These are phyloP conservation scores for Brassica nigra DNA, from an alignment of 345 rosid species.

Conservation along the genomic window DNA sequence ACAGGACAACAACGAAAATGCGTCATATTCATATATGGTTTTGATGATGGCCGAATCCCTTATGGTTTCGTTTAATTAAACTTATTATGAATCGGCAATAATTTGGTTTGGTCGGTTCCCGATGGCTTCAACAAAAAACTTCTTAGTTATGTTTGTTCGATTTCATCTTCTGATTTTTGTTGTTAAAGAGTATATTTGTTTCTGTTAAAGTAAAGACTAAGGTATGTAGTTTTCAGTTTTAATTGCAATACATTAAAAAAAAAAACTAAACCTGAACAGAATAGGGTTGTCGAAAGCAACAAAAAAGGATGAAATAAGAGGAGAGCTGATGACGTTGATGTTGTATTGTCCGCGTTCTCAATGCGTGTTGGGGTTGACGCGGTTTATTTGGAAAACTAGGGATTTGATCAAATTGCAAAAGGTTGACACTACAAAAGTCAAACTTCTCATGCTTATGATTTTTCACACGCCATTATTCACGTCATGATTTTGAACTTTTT, in stretches of 20 bases:
- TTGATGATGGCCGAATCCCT: background rate
- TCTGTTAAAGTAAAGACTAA: background rate
- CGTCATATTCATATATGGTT: background rate
- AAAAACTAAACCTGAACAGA: background rate
- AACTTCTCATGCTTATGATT: slow-evolving; percentile 12
- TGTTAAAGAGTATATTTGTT: background rate
- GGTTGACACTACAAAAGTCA: slow-evolving; percentile 5
- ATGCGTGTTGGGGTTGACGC: background rate
- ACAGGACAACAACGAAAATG: background rate
- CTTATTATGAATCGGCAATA: background rate
- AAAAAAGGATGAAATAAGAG: background rate
- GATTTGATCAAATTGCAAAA: slow-evolving; percentile 7
- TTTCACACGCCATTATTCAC: background rate
- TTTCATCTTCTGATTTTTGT: background rate
- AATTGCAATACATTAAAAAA: background rate
- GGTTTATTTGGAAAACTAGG: slow-evolving; percentile 8
- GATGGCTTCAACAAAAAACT: background rate
- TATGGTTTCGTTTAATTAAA: background rate
- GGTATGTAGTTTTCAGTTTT: background rate
- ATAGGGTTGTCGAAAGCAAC: background rate
- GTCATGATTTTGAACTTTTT: slow-evolving; percentile 14
- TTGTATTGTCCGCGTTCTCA: background rate
- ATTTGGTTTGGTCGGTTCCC: background rate
- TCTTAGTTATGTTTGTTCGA: background rate
- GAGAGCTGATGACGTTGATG: background rate